Percentiles rank a stretch among this genome's conserved stretches.
Evolutionary conservation across 345 rosid species (phyloP).

Genomic region (Draba incana): DNA sequence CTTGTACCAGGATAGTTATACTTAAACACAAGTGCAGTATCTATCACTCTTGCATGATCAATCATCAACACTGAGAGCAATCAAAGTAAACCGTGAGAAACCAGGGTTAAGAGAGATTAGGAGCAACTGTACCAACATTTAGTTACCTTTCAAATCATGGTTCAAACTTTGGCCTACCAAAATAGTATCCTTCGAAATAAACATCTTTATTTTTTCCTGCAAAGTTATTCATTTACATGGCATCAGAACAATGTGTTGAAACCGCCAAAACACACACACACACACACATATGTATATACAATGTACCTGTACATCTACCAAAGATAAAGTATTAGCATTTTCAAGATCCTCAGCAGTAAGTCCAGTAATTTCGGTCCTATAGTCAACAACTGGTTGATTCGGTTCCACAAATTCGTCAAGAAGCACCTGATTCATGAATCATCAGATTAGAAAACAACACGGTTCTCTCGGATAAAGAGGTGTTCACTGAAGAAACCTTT

Average conservation of each 20-base stretch:
- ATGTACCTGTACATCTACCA: conserved; percentile 55
- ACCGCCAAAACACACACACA: not conserved
- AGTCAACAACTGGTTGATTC: conserved; percentile 62
- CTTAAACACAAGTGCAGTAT: conserved; percentile 74
- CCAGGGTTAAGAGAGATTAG: not conserved
- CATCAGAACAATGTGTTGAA: conserved; percentile 12
- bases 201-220: conserved; percentile 66
- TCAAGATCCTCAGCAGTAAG: conserved; percentile 58
- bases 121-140: not conserved
- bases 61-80: conserved; percentile 64
- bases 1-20: conserved; percentile 43
- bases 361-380: conserved; percentile 75
- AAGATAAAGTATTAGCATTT: conserved; percentile 48
- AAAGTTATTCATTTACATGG: not conserved
- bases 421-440: conserved; percentile 53
- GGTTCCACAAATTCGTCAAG: conserved; percentile 70
- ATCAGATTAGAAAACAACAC: not conserved
- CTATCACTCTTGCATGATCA: conserved; percentile 75
- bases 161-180: conserved; percentile 76
- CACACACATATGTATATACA: not conserved
- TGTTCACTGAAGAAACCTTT: conserved; percentile 45
- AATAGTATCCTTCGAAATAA: conserved; percentile 60
- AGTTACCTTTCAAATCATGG: conserved; percentile 66
- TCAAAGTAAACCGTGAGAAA: conserved; percentile 24
- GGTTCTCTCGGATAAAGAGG: not conserved